phyloP scores from a whole-genome alignment of 2,329 filamentous ascomycete species.

The Diaporthe ilicicola region DNA sequence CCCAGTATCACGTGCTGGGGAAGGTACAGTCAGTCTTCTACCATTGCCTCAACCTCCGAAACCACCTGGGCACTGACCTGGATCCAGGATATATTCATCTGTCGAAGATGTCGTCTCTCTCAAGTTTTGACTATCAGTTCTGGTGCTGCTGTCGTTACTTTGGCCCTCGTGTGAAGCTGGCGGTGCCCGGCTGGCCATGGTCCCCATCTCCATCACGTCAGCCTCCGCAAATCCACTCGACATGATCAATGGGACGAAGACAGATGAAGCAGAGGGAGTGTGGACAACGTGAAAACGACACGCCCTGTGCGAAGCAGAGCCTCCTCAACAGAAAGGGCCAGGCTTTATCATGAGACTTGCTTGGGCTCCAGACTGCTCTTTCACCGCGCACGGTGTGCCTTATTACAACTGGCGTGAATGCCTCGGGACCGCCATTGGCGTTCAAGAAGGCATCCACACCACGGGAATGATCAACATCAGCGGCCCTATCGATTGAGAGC shows the following conservation, averaged over 20 bases:
- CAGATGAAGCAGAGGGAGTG: neutral
- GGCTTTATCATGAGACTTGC: neutral
- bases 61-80: neutral
- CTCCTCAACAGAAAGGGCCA: too few species aligned
- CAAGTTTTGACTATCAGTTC: neutral
- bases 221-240: neutral
- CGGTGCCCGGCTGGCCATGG: neutral
- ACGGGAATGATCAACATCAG: neutral
- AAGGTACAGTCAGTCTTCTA: neutral
- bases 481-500: neutral
- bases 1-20: neutral
- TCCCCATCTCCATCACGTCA: neutral
- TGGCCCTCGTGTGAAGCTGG: neutral
- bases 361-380: neutral
- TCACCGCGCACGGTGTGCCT: neutral
- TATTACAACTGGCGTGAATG: neutral
- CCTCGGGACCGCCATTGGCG: neutral
- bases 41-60: neutral
- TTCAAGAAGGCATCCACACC: neutral
- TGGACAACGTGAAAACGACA: neutral
- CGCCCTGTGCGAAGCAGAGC: too few species aligned
- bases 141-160: neutral
- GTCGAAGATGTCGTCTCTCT: neutral
- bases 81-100: neutral
- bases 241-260: neutral